phyloP scores from a whole-genome alignment of 768 basidiomycete species.

The Daedalea quercina region DNA sequence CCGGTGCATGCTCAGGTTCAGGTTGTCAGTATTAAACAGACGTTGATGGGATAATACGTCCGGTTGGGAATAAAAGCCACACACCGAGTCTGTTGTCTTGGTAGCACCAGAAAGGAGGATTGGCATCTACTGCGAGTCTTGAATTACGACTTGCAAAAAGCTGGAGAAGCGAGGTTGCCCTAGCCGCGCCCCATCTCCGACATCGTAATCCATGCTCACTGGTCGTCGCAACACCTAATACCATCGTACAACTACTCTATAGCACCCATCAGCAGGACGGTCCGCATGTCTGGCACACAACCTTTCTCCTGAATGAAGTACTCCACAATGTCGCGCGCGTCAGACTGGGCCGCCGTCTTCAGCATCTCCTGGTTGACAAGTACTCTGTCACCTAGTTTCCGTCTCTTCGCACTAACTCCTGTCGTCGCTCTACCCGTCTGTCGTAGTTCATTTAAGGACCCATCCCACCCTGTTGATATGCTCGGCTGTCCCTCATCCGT shows the following conservation, averaged over 20 bases:
- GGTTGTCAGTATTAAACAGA: no score
- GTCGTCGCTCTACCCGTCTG: neutral
- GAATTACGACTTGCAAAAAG: no score
- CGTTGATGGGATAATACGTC: no score
- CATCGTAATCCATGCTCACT: no score
- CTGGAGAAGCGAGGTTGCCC: no score
- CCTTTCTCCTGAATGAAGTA: conserved; percentile 69
- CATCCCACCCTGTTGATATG: conserved; percentile 17
- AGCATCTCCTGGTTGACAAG: conserved; percentile 51
- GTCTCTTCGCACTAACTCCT: conserved; percentile 33
- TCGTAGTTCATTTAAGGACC: neutral
- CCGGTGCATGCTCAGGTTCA: no score
- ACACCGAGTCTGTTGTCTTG: no score
- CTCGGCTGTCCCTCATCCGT: neutral
- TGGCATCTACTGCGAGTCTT: no score
- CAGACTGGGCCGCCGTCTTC: conserved; percentile 53
- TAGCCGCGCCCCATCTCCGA: no score
- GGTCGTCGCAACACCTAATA: no score
- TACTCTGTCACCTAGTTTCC: conserved; percentile 56
- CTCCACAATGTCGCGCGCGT: conserved; percentile 63
- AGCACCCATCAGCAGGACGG: conserved; percentile 35
- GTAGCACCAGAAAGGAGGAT: no score
- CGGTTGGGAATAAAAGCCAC: no score
- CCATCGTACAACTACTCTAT: neutral
- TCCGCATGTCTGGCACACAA: conserved; percentile 67